These are phyloP conservation scores for Epicoccum nigrum DNA, from an alignment of 2,329 filamentous ascomycete species.

Conservation along the genomic window DNA sequence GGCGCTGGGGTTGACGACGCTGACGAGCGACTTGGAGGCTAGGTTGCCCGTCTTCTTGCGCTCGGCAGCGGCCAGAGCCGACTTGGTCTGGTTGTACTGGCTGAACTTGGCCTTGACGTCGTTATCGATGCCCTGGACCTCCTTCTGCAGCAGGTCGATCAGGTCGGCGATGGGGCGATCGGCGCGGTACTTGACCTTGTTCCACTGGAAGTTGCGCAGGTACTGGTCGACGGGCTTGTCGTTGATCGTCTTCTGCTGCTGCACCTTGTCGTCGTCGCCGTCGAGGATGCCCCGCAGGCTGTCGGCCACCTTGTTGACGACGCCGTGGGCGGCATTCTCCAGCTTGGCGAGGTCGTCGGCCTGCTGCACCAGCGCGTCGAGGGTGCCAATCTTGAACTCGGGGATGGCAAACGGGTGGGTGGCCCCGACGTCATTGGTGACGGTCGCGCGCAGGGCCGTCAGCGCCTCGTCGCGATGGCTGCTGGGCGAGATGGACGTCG, in stretches of 20 bases:
- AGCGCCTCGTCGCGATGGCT: conserved; percentile 82
- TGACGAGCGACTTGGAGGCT: conserved; percentile 89
- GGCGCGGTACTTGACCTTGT: conserved; percentile 94
- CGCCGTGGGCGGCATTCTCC: conserved; percentile 75
- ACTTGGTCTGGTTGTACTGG: conserved; percentile 92
- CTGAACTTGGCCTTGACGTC: conserved; percentile 94
- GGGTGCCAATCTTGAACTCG: conserved; percentile 95
- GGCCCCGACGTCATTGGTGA: conserved; percentile 75
- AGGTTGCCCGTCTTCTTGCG: conserved; percentile 94
- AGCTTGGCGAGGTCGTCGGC: conserved; percentile 94
- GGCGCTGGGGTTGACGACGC: conserved; percentile 76
- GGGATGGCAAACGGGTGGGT: conserved; percentile 82
- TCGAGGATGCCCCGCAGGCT: conserved; percentile 83
- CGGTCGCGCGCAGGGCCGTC: conserved; percentile 72
- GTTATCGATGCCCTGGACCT: conserved; percentile 89
- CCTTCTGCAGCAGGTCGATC: conserved; percentile 89
- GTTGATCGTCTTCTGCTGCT: conserved; percentile 90
- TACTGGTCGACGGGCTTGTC: conserved; percentile 98
- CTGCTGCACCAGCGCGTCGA: conserved; percentile 94
- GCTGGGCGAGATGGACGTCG: conserved; percentile 82
- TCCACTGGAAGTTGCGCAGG: conserved; percentile 88
- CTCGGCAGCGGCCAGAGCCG: conserved; percentile 79
- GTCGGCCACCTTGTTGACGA: conserved; percentile 87
- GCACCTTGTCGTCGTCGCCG: conserved; percentile 80
- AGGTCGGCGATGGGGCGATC: conserved; percentile 89